These are phyloP conservation scores for Starmerella tilneyi DNA, from an alignment of 805 yeast species.

Conservation along the genomic window DNA sequence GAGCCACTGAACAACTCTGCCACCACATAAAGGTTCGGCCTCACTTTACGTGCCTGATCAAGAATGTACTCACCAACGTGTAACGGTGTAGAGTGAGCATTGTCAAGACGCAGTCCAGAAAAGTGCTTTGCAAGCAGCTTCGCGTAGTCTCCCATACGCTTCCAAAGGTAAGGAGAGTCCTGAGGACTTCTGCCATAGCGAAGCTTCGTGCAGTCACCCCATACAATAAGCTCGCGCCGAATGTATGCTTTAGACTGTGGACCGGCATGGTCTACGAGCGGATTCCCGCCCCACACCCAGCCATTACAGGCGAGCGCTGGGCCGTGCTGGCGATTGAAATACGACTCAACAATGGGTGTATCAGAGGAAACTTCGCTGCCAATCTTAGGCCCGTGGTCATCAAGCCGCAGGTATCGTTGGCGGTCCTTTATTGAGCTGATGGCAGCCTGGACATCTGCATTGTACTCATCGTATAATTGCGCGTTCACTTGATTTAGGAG, in stretches of 20 bases:
- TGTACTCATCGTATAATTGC: conserved; percentile 61
- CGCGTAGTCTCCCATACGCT: conserved; percentile 71
- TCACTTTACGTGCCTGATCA: conserved; percentile 75
- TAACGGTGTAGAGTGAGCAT: conserved; percentile 91
- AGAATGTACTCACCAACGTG: conserved; percentile 85
- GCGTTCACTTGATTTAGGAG: conserved; percentile 70
- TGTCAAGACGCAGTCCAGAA: conserved; percentile 85
- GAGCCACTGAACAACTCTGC: conserved; percentile 93
- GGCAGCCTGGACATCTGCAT: conserved; percentile 58
- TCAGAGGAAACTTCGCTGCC: conserved; percentile 48
- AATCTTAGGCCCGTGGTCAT: conserved; percentile 66
- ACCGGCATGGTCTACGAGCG: conserved; percentile 87
- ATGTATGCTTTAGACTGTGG: conserved; percentile 65
- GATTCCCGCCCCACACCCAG: conserved; percentile 98
- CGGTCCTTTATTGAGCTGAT: conserved; percentile 64
- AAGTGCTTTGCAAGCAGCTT: conserved; percentile 61
- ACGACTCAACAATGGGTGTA: conserved; percentile 69
- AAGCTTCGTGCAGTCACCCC: conserved; percentile 95
- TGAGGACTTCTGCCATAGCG: conserved; percentile 68
- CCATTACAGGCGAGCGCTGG: conserved; percentile 77
- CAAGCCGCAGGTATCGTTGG: conserved; percentile 65
- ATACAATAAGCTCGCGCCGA: conserved; percentile 84
- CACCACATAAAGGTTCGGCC: conserved; percentile 81
- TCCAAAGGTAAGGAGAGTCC: conserved; percentile 87
- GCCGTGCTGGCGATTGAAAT: conserved; percentile 56